Conservation (phyloP, 2,329 filamentous ascomycete species). For the Acrodontium crateriforme region DNA sequence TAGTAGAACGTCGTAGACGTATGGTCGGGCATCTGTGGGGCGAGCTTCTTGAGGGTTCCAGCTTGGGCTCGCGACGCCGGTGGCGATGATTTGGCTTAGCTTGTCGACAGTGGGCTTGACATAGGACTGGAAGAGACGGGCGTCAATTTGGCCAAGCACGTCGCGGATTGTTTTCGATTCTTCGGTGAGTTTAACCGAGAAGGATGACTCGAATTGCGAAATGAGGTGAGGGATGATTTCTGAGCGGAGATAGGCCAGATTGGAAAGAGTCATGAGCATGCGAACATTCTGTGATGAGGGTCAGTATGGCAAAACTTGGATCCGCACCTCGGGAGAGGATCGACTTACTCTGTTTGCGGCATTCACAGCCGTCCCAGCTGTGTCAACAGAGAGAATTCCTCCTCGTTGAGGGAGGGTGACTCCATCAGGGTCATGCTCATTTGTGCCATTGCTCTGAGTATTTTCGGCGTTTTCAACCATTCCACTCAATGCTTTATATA, state of each 20-base stretch:
- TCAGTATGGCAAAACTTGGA: not conserved
- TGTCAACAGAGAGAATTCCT: slow-evolving; percentile 10
- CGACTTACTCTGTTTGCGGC: slow-evolving; percentile 37
- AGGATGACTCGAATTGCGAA: slow-evolving; percentile 81
- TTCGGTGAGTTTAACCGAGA: slow-evolving; percentile 86
- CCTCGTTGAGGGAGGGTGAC: no score
- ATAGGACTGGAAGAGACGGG: slow-evolving; percentile 83
- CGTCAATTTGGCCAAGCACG: slow-evolving; percentile 79
- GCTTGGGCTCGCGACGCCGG: slow-evolving; percentile 54
- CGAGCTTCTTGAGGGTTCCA: slow-evolving; percentile 52
- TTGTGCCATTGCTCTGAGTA: slow-evolving; percentile 41
- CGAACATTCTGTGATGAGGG: slow-evolving; percentile 39
- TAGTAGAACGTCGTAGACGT: slow-evolving; percentile 79
- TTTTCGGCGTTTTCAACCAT: slow-evolving; percentile 95
- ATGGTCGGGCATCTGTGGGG: slow-evolving; percentile 67
- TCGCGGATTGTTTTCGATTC: slow-evolving; percentile 87
- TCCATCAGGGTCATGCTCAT: slow-evolving; percentile 39
- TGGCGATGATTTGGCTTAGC: slow-evolving; percentile 55
- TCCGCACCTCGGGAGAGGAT: not conserved
- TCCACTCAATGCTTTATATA: slow-evolving; percentile 87
- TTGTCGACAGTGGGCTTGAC: slow-evolving; percentile 60
- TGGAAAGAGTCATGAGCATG: slow-evolving; percentile 86
- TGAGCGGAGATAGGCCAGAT: slow-evolving; percentile 68
- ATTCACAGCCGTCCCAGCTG: slow-evolving; percentile 37
- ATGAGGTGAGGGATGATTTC: slow-evolving; percentile 81